Conservation (phyloP, 2,329 filamentous ascomycete genomes). For the Penicillium nordicum region DNA sequence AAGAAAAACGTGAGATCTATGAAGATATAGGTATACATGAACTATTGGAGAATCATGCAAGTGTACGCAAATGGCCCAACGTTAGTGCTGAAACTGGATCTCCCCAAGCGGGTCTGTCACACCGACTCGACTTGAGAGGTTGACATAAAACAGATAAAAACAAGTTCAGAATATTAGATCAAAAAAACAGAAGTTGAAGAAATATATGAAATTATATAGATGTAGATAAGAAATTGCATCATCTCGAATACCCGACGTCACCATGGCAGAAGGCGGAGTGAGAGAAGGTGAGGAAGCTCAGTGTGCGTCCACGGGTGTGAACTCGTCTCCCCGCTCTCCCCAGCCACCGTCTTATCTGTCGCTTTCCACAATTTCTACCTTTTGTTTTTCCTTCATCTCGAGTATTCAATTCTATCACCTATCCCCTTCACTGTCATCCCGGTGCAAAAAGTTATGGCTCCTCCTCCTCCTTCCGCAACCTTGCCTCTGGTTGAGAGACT, state of each 20-base stretch:
- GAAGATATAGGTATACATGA: background rate
- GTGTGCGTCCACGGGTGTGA: background rate
- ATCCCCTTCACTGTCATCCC: conserved; percentile 1
- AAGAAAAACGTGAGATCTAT: background rate
- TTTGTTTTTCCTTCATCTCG: conserved; percentile 4
- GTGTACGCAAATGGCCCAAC: conserved; percentile 1
- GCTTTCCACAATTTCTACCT: conserved; percentile 4
- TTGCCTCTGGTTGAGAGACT: conserved; percentile 72
- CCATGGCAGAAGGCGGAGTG: conserved; percentile 19
- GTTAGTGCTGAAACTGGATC: conserved; percentile 4
- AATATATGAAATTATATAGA: background rate
- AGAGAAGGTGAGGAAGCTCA: conserved; percentile 12
- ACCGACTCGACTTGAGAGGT: conserved; percentile 1
- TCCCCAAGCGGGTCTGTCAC: conserved; percentile 5
- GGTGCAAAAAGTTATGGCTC: conserved; percentile 56
- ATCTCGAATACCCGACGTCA: conserved; percentile 21
- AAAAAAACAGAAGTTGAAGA: background rate
- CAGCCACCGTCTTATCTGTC: conserved; percentile 9
- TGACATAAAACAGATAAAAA: background rate
- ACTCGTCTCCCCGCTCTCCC: conserved; percentile 8
- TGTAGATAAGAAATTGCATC: conserved; percentile 12
- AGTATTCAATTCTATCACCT: conserved; percentile 1
- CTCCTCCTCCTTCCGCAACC: conserved; percentile 63
- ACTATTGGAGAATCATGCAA: conserved; percentile 2
- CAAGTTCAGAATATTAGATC: background rate